Percentiles rank a stretch among this genome's conserved stretches.
Conservation (phyloP, 2,329 filamentous ascomycete species). For the Hypoxylon sp. region DNA sequence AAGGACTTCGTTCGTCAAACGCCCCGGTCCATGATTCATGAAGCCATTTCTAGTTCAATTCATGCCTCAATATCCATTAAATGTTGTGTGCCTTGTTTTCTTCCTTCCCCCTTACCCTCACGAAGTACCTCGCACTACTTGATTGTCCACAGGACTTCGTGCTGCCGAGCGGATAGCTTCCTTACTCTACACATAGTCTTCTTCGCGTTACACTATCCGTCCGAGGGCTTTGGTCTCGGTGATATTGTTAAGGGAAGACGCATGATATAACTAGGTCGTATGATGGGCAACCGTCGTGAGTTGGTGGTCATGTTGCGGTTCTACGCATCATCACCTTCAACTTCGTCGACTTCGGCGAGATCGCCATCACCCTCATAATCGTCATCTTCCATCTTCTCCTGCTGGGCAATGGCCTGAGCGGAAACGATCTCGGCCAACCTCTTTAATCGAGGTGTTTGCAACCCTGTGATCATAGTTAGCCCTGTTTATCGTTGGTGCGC, state of each 20-base stretch:
- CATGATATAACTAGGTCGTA: no score
- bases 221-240: slow-evolving; percentile 6
- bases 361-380: slow-evolving; percentile 56
- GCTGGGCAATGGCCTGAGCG: slow-evolving; percentile 93
- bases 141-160: slow-evolving; percentile 9
- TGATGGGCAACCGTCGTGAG: slow-evolving; percentile 34
- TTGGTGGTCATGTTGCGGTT: slow-evolving; percentile 35
- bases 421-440: slow-evolving; percentile 98
- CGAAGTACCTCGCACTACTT: slow-evolving; percentile 7
- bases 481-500: not conserved
- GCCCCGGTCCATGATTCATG: slow-evolving; percentile 39
- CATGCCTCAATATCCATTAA: slow-evolving; percentile 46
- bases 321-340: slow-evolving; percentile 49
- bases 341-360: slow-evolving; percentile 61
- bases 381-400: slow-evolving; percentile 74
- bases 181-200: no score
- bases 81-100: slow-evolving; percentile 23
- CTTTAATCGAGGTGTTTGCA: slow-evolving; percentile 95
- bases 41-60: slow-evolving; percentile 45
- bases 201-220: no score
- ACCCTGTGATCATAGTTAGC: slow-evolving; percentile 65
- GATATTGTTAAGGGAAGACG: slow-evolving; percentile 27
- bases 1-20: slow-evolving; percentile 27
- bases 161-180: not conserved
- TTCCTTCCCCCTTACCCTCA: slow-evolving; percentile 26